Percentiles rank a stretch among this genome's conserved stretches.
Conservation (phyloP, 192 early-diverging fungal species). For the Coemansia sp. region DNA sequence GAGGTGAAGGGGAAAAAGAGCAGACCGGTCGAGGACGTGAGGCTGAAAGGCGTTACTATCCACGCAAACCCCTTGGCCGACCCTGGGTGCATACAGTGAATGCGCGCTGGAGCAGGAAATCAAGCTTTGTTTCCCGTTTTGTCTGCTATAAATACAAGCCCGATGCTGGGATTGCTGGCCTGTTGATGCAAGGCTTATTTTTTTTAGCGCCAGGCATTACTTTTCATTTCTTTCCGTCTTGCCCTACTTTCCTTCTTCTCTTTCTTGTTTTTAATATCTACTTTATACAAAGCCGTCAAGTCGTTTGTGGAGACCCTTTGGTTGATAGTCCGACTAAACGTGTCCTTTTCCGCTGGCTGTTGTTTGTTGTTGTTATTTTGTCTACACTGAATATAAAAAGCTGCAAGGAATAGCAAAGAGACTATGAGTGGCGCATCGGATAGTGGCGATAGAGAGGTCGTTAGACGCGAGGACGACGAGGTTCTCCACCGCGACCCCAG, state of each 20-base stretch:
- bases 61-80: slow-evolving; percentile 96
- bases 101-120: no score
- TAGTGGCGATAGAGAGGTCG: neutral
- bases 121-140: neutral
- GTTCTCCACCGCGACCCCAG: slow-evolving; percentile 42
- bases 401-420: neutral
- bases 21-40: slow-evolving; percentile 73
- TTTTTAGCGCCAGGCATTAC: neutral
- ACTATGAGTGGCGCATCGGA: slow-evolving; percentile 3
- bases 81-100: slow-evolving; percentile 13
- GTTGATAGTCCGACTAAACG: no score
- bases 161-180: neutral
- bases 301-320: no score
- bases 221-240: neutral
- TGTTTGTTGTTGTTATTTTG: neutral
- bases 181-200: neutral
- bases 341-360: neutral
- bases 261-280: neutral
- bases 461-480: slow-evolving; percentile 37
- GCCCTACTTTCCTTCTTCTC: neutral
- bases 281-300: neutral
- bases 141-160: neutral
- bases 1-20: slow-evolving; percentile 82
- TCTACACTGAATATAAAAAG: neutral
- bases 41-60: slow-evolving; percentile 73